A percentile compares a stretch with the other conserved stretches of the same genome.
Evolutionary conservation across 2,329 filamentous ascomycete genomes (phyloP).

Genomic region (Pseudopithomyces maydicus): DNA sequence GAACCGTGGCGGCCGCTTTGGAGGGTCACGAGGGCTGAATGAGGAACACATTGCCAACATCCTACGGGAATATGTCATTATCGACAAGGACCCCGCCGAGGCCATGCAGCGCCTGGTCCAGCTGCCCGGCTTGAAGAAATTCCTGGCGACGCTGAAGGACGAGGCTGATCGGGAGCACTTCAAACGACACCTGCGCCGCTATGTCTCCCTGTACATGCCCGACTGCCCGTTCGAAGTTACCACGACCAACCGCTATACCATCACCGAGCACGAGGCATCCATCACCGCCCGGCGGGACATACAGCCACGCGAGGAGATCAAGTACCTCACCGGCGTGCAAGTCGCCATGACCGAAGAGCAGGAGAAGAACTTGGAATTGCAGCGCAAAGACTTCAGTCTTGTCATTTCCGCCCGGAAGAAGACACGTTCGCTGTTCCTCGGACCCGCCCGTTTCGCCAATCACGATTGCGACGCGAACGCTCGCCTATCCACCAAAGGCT

Average conservation of each 20-base stretch:
- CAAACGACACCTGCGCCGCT: constrained; percentile 81
- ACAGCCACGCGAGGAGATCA: constrained; percentile 81
- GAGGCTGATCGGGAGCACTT: constrained; percentile 87
- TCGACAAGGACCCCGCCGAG: constrained; percentile 71
- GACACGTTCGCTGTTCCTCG: constrained; percentile 88
- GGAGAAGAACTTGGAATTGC: constrained; percentile 76
- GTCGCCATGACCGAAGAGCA: constrained; percentile 92
- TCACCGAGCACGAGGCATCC: constrained; percentile 85
- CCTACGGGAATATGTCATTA: constrained; percentile 69
- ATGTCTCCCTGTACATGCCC: constrained; percentile 88
- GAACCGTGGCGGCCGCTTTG: constrained; percentile 83
- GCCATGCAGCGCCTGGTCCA: constrained; percentile 76
- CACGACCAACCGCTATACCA: constrained; percentile 92
- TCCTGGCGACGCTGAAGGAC: constrained; percentile 69
- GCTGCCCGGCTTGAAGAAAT: constrained; percentile 75
- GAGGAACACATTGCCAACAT: constrained; percentile 66
- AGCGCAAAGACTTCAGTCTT: constrained; percentile 94
- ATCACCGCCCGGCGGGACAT: constrained; percentile 82
- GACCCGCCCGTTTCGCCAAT: constrained; percentile 94
- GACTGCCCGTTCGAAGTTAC: constrained; percentile 96
- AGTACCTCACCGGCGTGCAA: constrained; percentile 88
- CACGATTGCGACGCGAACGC: constrained; percentile 97
- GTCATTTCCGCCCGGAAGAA: constrained; percentile 93
- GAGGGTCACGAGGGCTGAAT: constrained; percentile 78
- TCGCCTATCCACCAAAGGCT: constrained; percentile 79